Conservation (phyloP, 148 eudicot genomes). For the Bassia scoparia region DNA sequence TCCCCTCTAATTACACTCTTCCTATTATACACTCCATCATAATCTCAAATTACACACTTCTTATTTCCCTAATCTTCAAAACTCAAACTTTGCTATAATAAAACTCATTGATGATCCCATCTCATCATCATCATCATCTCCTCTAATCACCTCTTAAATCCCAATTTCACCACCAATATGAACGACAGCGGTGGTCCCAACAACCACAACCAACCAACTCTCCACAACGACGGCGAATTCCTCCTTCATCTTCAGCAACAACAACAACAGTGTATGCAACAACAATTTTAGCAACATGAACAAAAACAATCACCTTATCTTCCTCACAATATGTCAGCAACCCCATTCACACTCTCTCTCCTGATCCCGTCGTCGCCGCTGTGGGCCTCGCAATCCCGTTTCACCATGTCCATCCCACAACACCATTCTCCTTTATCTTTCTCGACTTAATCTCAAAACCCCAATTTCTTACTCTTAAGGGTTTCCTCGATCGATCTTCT, state of each 20-base stretch:
- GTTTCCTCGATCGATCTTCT: constrained; percentile 43
- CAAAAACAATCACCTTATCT: constrained; percentile 14
- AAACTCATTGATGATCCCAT: constrained; percentile 1
- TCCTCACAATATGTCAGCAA: constrained; percentile 18
- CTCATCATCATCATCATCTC: not conserved
- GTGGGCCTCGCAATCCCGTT: constrained; percentile 52
- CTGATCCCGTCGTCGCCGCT: constrained; percentile 72
- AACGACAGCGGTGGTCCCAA: constrained; percentile 24
- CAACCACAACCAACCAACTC: constrained; percentile 5
- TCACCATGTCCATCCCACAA: constrained; percentile 17
- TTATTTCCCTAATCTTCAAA: too few species aligned
- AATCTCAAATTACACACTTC: too few species aligned
- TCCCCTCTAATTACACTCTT: too few species aligned
- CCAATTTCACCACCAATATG: constrained; percentile 23
- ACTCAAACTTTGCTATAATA: too few species aligned
- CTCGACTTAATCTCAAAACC: too few species aligned
- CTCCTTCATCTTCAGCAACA: constrained; percentile 60
- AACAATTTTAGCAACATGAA: not conserved
- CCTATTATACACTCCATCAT: too few species aligned
- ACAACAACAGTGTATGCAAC: constrained; percentile 16
- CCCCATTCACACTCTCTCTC: constrained; percentile 24
- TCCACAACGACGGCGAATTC: constrained; percentile 48
- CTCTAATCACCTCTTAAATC: not conserved
- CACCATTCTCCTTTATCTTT: constrained; percentile 23
- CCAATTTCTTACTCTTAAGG: constrained; percentile 35